These are phyloP conservation scores for Wallacemonas collosoma DNA, from an alignment of 208 protist species.

Conservation along the genomic window DNA sequence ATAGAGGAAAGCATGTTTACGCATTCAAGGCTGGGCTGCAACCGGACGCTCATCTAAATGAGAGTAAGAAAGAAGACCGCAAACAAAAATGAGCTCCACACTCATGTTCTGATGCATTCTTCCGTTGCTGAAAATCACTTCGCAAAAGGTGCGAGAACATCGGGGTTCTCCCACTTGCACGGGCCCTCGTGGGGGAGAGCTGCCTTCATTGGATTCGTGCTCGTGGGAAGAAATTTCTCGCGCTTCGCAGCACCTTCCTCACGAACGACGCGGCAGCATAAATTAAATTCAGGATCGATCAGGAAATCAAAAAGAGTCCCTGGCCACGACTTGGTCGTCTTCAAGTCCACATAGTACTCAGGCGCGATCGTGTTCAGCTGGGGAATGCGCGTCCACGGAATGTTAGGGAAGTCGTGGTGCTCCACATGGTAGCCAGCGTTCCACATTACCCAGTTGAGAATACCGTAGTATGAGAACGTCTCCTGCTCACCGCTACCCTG, in stretches of 20 bases:
- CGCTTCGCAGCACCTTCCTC: conserved; percentile 48
- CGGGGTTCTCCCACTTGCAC: conserved; percentile 39
- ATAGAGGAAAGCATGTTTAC: no score
- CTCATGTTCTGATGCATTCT: not conserved
- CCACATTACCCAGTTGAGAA: conserved; percentile 89
- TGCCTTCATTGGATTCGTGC: conserved; percentile 34
- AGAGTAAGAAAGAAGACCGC: not conserved
- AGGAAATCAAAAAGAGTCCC: conserved; percentile 85
- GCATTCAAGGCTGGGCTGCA: no score
- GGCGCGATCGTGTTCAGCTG: conserved; percentile 88
- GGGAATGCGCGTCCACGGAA: conserved; percentile 89
- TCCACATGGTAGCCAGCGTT: conserved; percentile 97
- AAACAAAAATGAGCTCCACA: not conserved
- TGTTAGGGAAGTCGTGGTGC: conserved; percentile 97
- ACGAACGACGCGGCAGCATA: conserved; percentile 79
- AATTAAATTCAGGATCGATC: conserved; percentile 62
- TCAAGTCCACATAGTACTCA: conserved; percentile 93
- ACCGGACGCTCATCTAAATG: no score
- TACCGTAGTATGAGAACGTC: conserved; percentile 97
- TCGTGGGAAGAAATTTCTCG: conserved; percentile 57
- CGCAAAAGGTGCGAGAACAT: conserved; percentile 17
- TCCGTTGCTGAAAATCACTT: not conserved
- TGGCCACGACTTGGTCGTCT: conserved; percentile 77
- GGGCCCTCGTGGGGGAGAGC: conserved; percentile 46
- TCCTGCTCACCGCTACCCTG: conserved; percentile 76